These are phyloP conservation scores for Metarhizium album DNA, from an alignment of 2,329 filamentous ascomycete genomes.

Conservation along the genomic window DNA sequence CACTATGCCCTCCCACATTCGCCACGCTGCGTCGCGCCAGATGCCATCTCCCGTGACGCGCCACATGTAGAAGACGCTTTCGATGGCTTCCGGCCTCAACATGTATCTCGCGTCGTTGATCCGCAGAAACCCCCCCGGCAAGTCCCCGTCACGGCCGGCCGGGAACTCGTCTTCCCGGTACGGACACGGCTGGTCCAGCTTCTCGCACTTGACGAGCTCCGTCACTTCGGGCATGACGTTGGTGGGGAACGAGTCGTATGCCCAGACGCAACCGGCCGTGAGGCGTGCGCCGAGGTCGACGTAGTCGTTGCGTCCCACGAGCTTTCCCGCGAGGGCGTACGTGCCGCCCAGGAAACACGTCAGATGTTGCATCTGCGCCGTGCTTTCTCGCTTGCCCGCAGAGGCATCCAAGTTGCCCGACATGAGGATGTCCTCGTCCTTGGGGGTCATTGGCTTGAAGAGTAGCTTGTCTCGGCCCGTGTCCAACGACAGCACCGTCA, in stretches of 20 bases:
- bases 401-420: conserved; percentile 31
- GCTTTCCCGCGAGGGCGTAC: conserved; percentile 54
- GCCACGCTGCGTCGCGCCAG: conserved; percentile 35
- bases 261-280: conserved; percentile 43
- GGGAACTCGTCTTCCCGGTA: conserved; percentile 19
- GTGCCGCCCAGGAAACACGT: conserved; percentile 63
- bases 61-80: conserved; percentile 41
- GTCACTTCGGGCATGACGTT: conserved; percentile 45
- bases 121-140: conserved; percentile 48
- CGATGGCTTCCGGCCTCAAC: conserved; percentile 40
- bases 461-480: conserved; percentile 52
- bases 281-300: conserved; percentile 36
- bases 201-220: conserved; percentile 25
- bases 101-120: conserved; percentile 31
- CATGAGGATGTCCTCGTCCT: conserved; percentile 49
- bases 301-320: conserved; percentile 40
- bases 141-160: conserved; percentile 9
- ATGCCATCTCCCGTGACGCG: conserved; percentile 34
- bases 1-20: conserved; percentile 34
- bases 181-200: conserved; percentile 23
- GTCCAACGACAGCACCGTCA: conserved; percentile 55
- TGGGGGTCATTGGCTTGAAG: conserved; percentile 55
- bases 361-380: conserved; percentile 42
- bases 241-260: conserved; percentile 36
- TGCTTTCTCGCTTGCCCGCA: conserved; percentile 18